Evolutionary conservation across 345 rosid species (phyloP).

Genomic region (Sapria himalayana): DNA sequence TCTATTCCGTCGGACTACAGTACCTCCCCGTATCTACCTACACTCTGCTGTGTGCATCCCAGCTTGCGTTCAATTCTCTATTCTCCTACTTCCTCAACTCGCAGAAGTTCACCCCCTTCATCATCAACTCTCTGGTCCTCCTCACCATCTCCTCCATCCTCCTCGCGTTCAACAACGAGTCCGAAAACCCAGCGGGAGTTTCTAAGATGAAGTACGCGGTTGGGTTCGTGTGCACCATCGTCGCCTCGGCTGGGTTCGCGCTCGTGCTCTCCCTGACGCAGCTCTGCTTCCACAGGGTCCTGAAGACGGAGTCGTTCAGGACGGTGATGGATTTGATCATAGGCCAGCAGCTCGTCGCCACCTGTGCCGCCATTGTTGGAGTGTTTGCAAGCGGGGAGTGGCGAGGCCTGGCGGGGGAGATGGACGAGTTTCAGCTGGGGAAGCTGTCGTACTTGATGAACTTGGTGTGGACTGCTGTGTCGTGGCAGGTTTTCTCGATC

Average conservation of each 20-base stretch:
- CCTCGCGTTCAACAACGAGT: conserved; percentile 13
- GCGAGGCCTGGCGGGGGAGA: conserved; percentile 18
- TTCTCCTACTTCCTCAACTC: conserved; percentile 31
- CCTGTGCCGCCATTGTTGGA: conserved; percentile 16
- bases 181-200: conserved; percentile 1
- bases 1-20: conserved; percentile 28
- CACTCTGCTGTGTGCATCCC: conserved; percentile 22
- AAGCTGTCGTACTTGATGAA: conserved; percentile 24
- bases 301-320: conserved; percentile 15
- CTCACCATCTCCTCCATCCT: conserved; percentile 31
- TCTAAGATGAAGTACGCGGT: conserved; percentile 10
- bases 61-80: conserved; percentile 31
- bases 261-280: conserved; percentile 20
- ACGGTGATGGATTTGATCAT: conserved; percentile 22
- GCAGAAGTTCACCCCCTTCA: conserved; percentile 24
- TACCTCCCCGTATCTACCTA: conserved; percentile 34
- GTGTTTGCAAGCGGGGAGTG: conserved; percentile 40
- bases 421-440: conserved; percentile 26
- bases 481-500: conserved; percentile 24
- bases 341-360: conserved; percentile 19
- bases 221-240: conserved; percentile 29
- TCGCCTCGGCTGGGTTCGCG: conserved; percentile 25
- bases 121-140: conserved; percentile 21
- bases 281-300: conserved; percentile 18
- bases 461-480: conserved; percentile 19